Percentiles rank a stretch among this genome's conserved stretches.
Evolutionary conservation across 2,329 filamentous ascomycete species (phyloP).

Genomic region (Alternaria postmessia): DNA sequence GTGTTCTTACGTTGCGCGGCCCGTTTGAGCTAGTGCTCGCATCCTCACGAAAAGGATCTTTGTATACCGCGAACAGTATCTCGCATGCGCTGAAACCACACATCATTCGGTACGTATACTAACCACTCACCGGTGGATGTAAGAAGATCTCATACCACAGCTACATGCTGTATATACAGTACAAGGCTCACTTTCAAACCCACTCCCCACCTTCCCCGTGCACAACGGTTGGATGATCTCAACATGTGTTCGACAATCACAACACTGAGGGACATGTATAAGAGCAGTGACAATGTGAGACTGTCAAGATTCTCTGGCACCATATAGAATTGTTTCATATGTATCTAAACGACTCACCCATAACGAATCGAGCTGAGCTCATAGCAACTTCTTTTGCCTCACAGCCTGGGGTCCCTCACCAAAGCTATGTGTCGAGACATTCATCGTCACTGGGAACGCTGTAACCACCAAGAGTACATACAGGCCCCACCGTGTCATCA

Average conservation of each 20-base stretch:
- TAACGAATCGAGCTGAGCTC: background rate
- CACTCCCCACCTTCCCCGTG: background rate
- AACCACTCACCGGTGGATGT: background rate
- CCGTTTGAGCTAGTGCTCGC: constrained; percentile 3
- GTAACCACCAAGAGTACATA: constrained; percentile 14
- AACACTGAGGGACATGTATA: background rate
- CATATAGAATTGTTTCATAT: background rate
- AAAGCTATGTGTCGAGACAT: constrained; percentile 10
- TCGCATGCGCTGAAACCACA: background rate
- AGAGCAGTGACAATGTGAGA: background rate
- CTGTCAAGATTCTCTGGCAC: background rate
- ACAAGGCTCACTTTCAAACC: background rate
- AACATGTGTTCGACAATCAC: background rate
- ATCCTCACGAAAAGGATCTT: background rate
- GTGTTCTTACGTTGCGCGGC: background rate
- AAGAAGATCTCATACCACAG: background rate
- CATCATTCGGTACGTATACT: background rate
- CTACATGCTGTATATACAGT: background rate
- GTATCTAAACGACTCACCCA: background rate
- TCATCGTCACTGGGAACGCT: constrained; percentile 10
- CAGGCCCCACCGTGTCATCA: constrained; percentile 5
- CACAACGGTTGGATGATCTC: background rate
- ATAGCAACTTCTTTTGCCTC: background rate
- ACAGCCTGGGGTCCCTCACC: too few species aligned
- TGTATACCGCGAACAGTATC: background rate